Evolutionary conservation across 345 rosid genomes (phyloP).

Genomic region (Salix exigua): DNA sequence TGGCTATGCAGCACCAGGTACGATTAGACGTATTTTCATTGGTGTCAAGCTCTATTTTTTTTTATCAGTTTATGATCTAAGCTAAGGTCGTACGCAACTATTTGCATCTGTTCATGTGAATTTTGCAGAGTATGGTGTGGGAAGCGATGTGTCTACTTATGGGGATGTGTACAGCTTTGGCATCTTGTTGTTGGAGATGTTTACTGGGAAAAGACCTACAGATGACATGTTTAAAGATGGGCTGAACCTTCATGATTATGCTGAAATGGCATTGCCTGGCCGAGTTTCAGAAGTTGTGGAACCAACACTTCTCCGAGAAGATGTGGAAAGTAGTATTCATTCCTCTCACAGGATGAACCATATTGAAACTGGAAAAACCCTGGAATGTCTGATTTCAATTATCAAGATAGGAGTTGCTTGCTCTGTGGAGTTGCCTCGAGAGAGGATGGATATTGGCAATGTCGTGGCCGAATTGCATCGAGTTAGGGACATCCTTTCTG

Average conservation of each 20-base stretch:
- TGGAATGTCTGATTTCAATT: not conserved
- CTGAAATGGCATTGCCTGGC: not conserved
- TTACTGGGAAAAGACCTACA: not conserved
- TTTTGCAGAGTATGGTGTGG: constrained; percentile 10
- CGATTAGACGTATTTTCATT: too few species aligned
- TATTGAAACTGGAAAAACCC: not conserved
- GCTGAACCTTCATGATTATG: constrained; percentile 8
- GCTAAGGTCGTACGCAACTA: too few species aligned
- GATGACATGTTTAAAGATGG: constrained; percentile 4
- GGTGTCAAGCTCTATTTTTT: too few species aligned
- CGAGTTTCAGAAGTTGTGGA: not conserved
- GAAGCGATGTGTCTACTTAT: not conserved
- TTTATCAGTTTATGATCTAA: too few species aligned
- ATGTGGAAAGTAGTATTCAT: not conserved
- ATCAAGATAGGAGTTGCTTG: not conserved
- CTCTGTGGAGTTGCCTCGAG: not conserved
- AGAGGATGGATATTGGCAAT: not conserved
- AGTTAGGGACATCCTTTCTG: not conserved
- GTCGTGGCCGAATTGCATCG: not conserved
- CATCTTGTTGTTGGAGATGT: not conserved
- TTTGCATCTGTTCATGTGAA: too few species aligned
- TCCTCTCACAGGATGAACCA: not conserved
- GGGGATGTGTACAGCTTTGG: not conserved
- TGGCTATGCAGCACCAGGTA: too few species aligned
- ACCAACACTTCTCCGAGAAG: not conserved